phyloP scores from a whole-genome alignment of 495 filamentous ascomycete genomes.

The Penicillium salamii region DNA sequence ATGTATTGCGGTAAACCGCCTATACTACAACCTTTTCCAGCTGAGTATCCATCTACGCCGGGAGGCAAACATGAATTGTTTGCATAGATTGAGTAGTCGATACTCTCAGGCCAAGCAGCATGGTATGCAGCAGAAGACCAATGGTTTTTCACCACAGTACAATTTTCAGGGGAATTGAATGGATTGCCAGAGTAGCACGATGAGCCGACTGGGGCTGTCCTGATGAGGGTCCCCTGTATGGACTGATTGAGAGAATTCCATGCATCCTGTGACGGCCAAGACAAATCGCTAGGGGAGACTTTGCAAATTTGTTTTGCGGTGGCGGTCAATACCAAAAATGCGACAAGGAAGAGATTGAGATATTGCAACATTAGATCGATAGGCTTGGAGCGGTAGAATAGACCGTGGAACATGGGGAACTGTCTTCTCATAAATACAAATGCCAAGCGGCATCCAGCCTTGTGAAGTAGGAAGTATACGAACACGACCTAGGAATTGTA shows the following conservation, averaged over 20 bases:
- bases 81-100: slow-evolving; percentile 19
- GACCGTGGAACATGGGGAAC: too few species aligned
- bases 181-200: slow-evolving; percentile 27
- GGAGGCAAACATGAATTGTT: slow-evolving; percentile 28
- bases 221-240: slow-evolving; percentile 15
- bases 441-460: too few species aligned
- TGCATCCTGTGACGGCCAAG: slow-evolving; percentile 24
- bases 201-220: slow-evolving; percentile 21
- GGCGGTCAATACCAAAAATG: too few species aligned
- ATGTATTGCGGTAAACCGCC: slow-evolving; percentile 28
- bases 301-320: slow-evolving; percentile 11
- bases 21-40: slow-evolving; percentile 18
- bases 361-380: too few species aligned
- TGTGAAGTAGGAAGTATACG: too few species aligned
- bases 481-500: too few species aligned
- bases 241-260: slow-evolving; percentile 26
- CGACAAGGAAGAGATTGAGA: too few species aligned
- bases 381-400: too few species aligned
- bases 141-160: slow-evolving; percentile 18
- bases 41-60: slow-evolving; percentile 11
- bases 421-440: too few species aligned
- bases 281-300: slow-evolving; percentile 14
- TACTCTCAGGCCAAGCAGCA: slow-evolving; percentile 17
- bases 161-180: slow-evolving; percentile 13
- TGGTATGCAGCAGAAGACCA: slow-evolving; percentile 22